These are phyloP conservation scores for Oryza coarctata DNA, from an alignment of 176 grass and related monocot species.

Conservation along the genomic window DNA sequence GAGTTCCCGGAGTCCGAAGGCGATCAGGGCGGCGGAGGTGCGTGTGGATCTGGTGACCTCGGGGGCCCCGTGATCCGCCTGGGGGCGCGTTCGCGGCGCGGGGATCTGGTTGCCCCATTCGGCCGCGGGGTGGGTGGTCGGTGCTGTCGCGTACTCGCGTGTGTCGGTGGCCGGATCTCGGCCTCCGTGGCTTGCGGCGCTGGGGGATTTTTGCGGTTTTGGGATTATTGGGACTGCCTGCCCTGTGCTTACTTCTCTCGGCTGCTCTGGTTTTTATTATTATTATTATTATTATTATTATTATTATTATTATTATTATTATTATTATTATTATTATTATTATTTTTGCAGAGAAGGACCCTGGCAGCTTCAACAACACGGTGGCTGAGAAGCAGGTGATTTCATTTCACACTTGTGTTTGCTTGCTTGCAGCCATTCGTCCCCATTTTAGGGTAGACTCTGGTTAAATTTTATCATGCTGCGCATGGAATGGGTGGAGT, in stretches of 20 bases:
- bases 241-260: constrained; percentile 37
- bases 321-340: too few species aligned
- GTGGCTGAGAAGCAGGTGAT: constrained; percentile 83
- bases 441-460: not conserved
- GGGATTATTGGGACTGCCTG: not conserved
- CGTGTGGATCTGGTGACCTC: constrained; percentile 55
- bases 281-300: too few species aligned
- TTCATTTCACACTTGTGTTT: constrained; percentile 17
- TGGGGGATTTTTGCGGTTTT: constrained; percentile 1
- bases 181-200: constrained; percentile 14
- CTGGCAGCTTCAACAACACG: constrained; percentile 94
- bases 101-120: constrained; percentile 21
- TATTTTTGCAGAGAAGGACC: constrained; percentile 85
- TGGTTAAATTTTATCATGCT: not conserved
- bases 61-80: not conserved
- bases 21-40: constrained; percentile 91
- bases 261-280: constrained; percentile 24
- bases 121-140: not conserved
- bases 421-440: not conserved
- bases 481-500: not conserved
- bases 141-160: not conserved
- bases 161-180: constrained; percentile 40
- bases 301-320: too few species aligned
- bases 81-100: not conserved
- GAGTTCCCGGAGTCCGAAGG: constrained; percentile 93